These are phyloP conservation scores for Tulasnella sp. DNA, from an alignment of 768 basidiomycete genomes.

Conservation along the genomic window DNA sequence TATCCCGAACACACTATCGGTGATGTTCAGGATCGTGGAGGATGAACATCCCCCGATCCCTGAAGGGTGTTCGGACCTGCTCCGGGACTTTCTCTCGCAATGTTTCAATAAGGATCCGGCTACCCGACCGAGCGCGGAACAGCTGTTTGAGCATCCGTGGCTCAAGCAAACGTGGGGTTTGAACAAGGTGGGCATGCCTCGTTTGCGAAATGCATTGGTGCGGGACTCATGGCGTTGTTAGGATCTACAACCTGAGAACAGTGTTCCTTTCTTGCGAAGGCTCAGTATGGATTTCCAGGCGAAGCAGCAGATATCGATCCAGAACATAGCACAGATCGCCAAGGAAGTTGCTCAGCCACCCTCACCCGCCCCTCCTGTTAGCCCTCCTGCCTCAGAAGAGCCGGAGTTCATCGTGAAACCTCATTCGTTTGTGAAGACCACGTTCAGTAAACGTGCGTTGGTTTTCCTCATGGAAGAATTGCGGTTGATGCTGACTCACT, in stretches of 20 bases:
- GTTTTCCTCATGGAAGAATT: not conserved
- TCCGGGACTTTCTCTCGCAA: slow-evolving; percentile 66
- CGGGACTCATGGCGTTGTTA: slow-evolving; percentile 24
- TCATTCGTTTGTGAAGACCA: slow-evolving; percentile 85
- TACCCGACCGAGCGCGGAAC: slow-evolving; percentile 69
- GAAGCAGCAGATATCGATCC: slow-evolving; percentile 36
- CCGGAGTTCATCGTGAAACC: slow-evolving; percentile 40
- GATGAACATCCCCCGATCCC: slow-evolving; percentile 83
- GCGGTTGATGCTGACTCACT: not conserved
- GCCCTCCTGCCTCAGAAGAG: slow-evolving; percentile 29
- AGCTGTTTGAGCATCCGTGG: slow-evolving; percentile 86
- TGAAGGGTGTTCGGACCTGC: slow-evolving; percentile 56
- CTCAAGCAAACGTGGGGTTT: slow-evolving; percentile 65
- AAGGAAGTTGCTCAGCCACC: not conserved
- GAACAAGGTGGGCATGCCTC: slow-evolving; percentile 54
- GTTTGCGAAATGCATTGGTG: not conserved
- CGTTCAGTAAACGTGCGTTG: slow-evolving; percentile 57
- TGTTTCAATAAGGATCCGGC: slow-evolving; percentile 87
- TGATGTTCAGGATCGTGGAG: slow-evolving; percentile 97
- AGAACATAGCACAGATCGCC: not conserved
- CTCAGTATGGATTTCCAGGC: slow-evolving; percentile 74
- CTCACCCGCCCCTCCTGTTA: slow-evolving; percentile 22
- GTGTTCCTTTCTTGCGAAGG: slow-evolving; percentile 86
- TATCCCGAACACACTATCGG: slow-evolving; percentile 80
- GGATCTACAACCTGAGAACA: slow-evolving; percentile 85